Base-by-base conservation (phyloP, 1,284 basidiomycete genomes). In the Fomitopsis palustris region DNA sequence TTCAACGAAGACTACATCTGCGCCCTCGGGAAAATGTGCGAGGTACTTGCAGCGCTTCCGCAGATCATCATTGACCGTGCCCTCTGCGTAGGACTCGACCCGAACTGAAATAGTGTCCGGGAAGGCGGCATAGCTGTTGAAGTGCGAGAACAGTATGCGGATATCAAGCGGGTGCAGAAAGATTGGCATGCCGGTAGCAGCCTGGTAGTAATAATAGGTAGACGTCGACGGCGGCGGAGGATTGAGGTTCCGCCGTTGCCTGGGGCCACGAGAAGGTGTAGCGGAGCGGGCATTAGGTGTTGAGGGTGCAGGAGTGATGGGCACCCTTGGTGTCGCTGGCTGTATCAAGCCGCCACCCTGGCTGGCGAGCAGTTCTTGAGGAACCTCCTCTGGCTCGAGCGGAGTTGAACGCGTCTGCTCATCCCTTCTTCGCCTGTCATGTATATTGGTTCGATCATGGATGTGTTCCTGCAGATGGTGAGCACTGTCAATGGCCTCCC, bases 161-260 rank as follows among this genome's bases (percentile, higher is more conserved):
- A 96, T 97, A 72, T 99, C 96, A 41, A 99, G 83, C 2, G 96
- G 96, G 70, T 97, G 95, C 16, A 99, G 83, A 78, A 92, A 99
- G 67, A 98, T 84, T 19, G 93, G 92, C 61, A 93, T 82, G 17
- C 96, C 97, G 2, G 93, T 93, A 0, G 93, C 87, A 12, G 95
- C 92, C 74, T 99, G 97, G 74, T 98, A 99, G 74, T 93, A 99
- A 69, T 92, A 94, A 75, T 97, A 98, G 12, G 88, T 88, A 21
- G 88, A 89, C 2, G 88, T 87, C 2, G 88, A 87, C 14, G 88
- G 89, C 10, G 90, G 88, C 1, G 90, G 89, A 2, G 92, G 90
- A 66, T 93, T 93, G 63, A 93, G 72, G 68, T 93, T 93, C 59
- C 84, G 80, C 21, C 89, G 83, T 56, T 85, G 85, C 56, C 81